Conservation (phyloP, 2,329 filamentous ascomycete species). For the Trichoderma breve region DNA sequence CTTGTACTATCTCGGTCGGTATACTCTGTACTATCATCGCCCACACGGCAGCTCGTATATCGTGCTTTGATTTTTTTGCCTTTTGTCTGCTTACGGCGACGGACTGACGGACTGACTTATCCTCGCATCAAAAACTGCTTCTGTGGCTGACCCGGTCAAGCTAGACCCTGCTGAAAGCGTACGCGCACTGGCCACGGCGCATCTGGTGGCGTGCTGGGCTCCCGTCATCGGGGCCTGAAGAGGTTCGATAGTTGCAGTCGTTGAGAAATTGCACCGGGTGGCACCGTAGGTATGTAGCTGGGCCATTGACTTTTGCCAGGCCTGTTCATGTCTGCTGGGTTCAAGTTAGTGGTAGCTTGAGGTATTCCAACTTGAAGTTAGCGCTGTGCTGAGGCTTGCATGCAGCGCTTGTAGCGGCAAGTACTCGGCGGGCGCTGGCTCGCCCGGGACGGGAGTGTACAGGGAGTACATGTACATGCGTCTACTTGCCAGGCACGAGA, state of each 20-base stretch:
- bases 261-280: background rate
- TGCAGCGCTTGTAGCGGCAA: slow-evolving; percentile 1
- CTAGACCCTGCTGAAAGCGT: slow-evolving; percentile 9
- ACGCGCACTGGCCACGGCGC: slow-evolving; percentile 12
- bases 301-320: background rate
- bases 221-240: slow-evolving; percentile 7
- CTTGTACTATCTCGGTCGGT: background rate
- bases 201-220: slow-evolving; percentile 15
- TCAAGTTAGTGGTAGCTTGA: background rate
- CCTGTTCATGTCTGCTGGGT: background rate
- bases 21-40: background rate
- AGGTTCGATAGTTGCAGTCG: background rate
- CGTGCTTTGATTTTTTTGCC: background rate
- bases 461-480: background rate
- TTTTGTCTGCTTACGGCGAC: background rate
- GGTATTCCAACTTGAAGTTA: background rate
- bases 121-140: background rate
- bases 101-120: background rate
- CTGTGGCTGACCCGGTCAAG: slow-evolving; percentile 9
- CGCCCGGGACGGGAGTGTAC: background rate
- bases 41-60: background rate
- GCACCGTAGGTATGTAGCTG: background rate
- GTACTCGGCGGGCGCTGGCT: background rate
- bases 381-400: background rate
- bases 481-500: slow-evolving; percentile 2